Conservation (phyloP, 495 filamentous ascomycete genomes). For the Penicillium macrosclerotiorum region DNA sequence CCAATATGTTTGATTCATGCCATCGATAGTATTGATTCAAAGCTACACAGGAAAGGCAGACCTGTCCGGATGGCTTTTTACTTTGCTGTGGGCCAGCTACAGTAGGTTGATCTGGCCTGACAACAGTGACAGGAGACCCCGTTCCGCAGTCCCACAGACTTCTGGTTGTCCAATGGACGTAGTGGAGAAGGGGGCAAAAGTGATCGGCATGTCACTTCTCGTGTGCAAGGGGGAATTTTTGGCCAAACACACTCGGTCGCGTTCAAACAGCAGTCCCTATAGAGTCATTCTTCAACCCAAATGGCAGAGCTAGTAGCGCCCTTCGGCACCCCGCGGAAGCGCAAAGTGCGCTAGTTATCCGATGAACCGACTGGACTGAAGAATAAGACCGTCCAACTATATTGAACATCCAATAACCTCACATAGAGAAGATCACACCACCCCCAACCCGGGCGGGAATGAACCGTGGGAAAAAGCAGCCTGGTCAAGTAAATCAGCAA, state of each 20-base stretch:
- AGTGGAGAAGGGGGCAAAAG: not conserved
- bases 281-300: not conserved
- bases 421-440: slow-evolving; percentile 13
- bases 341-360: not conserved
- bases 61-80: too few species aligned
- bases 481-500: too few species aligned
- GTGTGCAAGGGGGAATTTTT: slow-evolving; percentile 4
- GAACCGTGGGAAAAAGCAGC: too few species aligned
- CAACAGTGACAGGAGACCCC: too few species aligned
- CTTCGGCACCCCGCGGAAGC: slow-evolving; percentile 13
- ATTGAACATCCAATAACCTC: not conserved
- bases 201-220: slow-evolving; percentile 6
- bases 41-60: too few species aligned
- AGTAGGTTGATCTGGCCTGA: too few species aligned
- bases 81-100: too few species aligned
- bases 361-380: not conserved
- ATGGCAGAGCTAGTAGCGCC: not conserved
- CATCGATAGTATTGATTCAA: too few species aligned
- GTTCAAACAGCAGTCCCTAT: not conserved
- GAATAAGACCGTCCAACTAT: not conserved
- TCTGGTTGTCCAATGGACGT: too few species aligned
- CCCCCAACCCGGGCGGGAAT: not conserved
- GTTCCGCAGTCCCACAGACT: too few species aligned
- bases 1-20: too few species aligned
- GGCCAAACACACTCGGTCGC: not conserved